Percentiles rank a stretch among this genome's conserved stretches.
phyloP scores from a whole-genome alignment of 352 stramenopile species.

The Globisporangium spiculum region DNA sequence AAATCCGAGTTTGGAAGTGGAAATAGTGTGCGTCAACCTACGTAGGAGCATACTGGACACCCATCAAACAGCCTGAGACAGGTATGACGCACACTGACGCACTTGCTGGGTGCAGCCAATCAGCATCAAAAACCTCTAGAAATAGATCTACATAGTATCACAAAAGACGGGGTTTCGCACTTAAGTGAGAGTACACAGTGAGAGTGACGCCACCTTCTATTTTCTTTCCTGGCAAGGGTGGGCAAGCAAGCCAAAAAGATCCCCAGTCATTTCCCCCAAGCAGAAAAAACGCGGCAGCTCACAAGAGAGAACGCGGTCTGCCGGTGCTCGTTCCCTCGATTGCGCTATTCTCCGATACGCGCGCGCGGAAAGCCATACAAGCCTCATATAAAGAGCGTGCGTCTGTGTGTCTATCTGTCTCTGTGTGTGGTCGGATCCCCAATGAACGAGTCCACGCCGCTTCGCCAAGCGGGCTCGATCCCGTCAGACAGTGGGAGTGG shows the following conservation, averaged over 20 bases:
- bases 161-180: not conserved
- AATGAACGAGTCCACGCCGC: conserved; percentile 51
- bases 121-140: conserved; percentile 1
- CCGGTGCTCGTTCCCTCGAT: not conserved
- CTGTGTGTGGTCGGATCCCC: not conserved
- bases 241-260: conserved; percentile 5
- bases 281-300: conserved; percentile 11
- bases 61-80: conserved; percentile 10
- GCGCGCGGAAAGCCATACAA: not conserved
- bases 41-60: not conserved
- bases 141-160: not conserved
- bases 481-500: conserved; percentile 16
- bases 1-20: not conserved
- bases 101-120: conserved; percentile 3
- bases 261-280: conserved; percentile 7
- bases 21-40: not conserved
- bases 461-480: conserved; percentile 29
- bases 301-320: not conserved
- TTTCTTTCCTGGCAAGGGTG: not conserved
- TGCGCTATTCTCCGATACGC: conserved; percentile 5
- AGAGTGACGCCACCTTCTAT: conserved; percentile 16
- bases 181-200: conserved; percentile 2
- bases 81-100: not conserved
- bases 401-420: conserved; percentile 3
- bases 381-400: not conserved